Evolutionary conservation across 495 filamentous ascomycete genomes (phyloP).

Genomic region (Jackrogersella multiformis): DNA sequence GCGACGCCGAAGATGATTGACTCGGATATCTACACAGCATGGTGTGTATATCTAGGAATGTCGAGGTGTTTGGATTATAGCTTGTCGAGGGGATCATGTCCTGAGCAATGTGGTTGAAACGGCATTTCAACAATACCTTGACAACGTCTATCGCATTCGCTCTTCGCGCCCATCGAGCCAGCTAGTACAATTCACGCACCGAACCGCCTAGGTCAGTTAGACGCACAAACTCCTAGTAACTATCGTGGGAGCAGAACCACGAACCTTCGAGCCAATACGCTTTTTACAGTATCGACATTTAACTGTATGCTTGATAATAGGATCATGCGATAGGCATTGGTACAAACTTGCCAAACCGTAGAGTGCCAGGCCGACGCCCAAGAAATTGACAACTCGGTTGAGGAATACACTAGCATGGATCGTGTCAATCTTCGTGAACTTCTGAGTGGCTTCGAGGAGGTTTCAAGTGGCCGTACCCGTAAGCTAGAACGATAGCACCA

Average conservation of each 20-base stretch:
- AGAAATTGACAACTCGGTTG: conserved; percentile 71
- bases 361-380: conserved; percentile 70
- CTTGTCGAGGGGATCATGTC: too few relatives aligned
- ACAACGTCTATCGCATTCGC: conserved; percentile 35
- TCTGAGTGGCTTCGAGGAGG: not conserved
- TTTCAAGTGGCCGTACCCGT: conserved; percentile 60
- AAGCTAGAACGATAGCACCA: conserved; percentile 76
- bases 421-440: conserved; percentile 1
- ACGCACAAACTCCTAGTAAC: not conserved
- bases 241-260: conserved; percentile 13
- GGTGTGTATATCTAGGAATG: too few relatives aligned
- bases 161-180: conserved; percentile 84
- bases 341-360: conserved; percentile 74
- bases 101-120: too few relatives aligned
- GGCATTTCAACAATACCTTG: not conserved
- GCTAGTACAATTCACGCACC: conserved; percentile 77
- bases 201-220: conserved; percentile 57
- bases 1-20: too few relatives aligned
- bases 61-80: too few relatives aligned
- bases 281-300: conserved; percentile 79
- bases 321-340: conserved; percentile 66
- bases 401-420: conserved; percentile 64
- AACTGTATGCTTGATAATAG: conserved; percentile 74
- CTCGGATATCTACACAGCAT: too few relatives aligned
- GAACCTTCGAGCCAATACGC: conserved; percentile 70